These are phyloP conservation scores for Crithidia thermophila DNA, from an alignment of 208 protist genomes.

Conservation along the genomic window DNA sequence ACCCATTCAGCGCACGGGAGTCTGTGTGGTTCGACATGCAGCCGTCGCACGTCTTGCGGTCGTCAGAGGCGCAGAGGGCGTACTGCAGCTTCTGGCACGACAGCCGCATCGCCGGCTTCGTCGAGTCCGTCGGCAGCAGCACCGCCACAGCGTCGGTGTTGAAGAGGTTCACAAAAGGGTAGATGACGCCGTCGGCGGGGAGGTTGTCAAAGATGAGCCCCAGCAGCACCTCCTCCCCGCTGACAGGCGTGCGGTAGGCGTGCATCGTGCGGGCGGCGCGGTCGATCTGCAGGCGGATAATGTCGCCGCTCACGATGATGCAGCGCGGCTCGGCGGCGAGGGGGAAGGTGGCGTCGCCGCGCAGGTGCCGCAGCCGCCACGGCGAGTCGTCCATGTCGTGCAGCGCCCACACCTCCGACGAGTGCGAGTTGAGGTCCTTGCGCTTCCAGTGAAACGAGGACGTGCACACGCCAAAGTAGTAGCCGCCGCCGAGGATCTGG, in stretches of 20 bases:
- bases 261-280: constrained; percentile 76
- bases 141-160: constrained; percentile 91
- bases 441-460: constrained; percentile 68
- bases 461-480: constrained; percentile 89
- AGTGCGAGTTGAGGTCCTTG: constrained; percentile 65
- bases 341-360: constrained; percentile 53
- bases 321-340: constrained; percentile 77
- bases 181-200: constrained; percentile 56
- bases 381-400: constrained; percentile 90
- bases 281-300: constrained; percentile 83
- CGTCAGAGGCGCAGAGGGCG: constrained; percentile 46
- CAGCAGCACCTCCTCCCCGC: constrained; percentile 71
- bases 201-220: constrained; percentile 88
- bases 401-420: constrained; percentile 85
- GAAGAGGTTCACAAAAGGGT: constrained; percentile 89
- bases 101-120: constrained; percentile 56
- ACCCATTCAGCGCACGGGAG: constrained; percentile 43
- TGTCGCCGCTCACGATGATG: constrained; percentile 90
- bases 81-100: constrained; percentile 78
- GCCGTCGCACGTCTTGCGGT: constrained; percentile 72
- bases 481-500: constrained; percentile 91
- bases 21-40: constrained; percentile 68
- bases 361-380: constrained; percentile 83
- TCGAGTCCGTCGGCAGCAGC: constrained; percentile 68
- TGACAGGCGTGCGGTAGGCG: constrained; percentile 83